A percentile compares a stretch with the other conserved stretches of the same genome.
These are phyloP conservation scores for Lipomyces chichibuensis DNA, from an alignment of 805 yeast genomes.

Conservation along the genomic window DNA sequence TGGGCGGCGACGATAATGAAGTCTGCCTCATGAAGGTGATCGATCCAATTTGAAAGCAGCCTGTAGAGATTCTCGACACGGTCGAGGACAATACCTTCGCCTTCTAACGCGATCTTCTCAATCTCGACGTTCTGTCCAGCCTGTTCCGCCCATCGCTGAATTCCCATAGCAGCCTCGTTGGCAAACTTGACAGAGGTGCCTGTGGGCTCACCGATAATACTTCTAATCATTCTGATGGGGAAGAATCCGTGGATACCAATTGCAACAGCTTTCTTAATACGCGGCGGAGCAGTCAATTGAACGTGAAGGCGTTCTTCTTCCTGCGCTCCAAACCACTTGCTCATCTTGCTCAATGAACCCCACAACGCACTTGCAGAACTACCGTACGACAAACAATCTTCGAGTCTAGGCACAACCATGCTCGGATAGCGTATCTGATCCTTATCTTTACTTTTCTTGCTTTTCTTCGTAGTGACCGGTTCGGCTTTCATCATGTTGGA, in stretches of 20 bases:
- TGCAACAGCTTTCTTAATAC: conserved; percentile 59
- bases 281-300: conserved; percentile 22
- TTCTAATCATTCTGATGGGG: conserved; percentile 82
- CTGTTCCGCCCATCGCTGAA: conserved; percentile 64
- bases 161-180: conserved; percentile 81
- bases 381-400: conserved; percentile 25
- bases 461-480: conserved; percentile 17
- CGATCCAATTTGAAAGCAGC: conserved; percentile 67
- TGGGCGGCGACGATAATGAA: conserved; percentile 90
- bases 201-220: conserved; percentile 91
- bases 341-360: conserved; percentile 20
- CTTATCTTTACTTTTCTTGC: conserved; percentile 24
- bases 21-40: conserved; percentile 65
- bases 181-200: conserved; percentile 93
- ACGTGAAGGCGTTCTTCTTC: conserved; percentile 15
- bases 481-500: conserved; percentile 10
- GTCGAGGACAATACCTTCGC: conserved; percentile 87
- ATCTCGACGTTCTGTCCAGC: conserved; percentile 53
- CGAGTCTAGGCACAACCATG: conserved; percentile 26
- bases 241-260: conserved; percentile 97
- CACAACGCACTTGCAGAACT: conserved; percentile 13
- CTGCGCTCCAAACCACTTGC: conserved; percentile 12
- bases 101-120: conserved; percentile 92
- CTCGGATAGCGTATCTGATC: conserved; percentile 27
- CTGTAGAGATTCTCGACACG: conserved; percentile 80